phyloP scores from a whole-genome alignment of 345 rosid genomes.

The Brassica napus region DNA sequence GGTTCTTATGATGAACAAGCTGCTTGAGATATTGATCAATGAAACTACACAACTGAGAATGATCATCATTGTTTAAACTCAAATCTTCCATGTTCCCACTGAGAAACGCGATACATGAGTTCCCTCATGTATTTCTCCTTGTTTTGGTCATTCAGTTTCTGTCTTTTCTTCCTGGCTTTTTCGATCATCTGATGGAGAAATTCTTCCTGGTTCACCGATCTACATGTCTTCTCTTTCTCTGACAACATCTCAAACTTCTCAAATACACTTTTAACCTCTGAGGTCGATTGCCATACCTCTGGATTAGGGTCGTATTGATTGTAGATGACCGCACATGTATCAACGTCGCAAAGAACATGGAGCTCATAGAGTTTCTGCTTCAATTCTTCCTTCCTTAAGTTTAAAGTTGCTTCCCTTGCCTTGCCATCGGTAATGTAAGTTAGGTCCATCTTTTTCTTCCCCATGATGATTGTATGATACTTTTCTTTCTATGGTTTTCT shows the following conservation, averaged over 20 bases:
- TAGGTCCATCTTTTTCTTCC: neutral
- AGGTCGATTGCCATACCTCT: neutral
- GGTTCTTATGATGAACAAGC: neutral
- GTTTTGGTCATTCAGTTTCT: neutral
- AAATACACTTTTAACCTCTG: neutral
- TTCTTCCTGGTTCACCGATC: neutral
- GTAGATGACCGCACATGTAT: constrained; percentile 6
- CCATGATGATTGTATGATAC: neutral
- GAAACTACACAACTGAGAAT: neutral
- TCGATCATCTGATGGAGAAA: neutral
- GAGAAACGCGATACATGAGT: neutral
- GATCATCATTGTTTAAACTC: neutral
- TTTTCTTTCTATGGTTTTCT: neutral
- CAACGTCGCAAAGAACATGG: neutral
- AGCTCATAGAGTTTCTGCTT: neutral
- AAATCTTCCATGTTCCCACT: neutral
- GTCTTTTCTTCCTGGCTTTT: neutral
- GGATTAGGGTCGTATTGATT: neutral
- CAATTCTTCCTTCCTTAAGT: neutral
- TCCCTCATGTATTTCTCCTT: neutral
- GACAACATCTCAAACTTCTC: neutral
- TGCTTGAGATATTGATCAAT: neutral
- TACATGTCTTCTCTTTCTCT: neutral
- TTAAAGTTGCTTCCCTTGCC: neutral
- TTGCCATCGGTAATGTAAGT: neutral